Evolutionary conservation across 2,329 filamentous ascomycete genomes (phyloP).

Genomic region (Basipetospora sp.): DNA sequence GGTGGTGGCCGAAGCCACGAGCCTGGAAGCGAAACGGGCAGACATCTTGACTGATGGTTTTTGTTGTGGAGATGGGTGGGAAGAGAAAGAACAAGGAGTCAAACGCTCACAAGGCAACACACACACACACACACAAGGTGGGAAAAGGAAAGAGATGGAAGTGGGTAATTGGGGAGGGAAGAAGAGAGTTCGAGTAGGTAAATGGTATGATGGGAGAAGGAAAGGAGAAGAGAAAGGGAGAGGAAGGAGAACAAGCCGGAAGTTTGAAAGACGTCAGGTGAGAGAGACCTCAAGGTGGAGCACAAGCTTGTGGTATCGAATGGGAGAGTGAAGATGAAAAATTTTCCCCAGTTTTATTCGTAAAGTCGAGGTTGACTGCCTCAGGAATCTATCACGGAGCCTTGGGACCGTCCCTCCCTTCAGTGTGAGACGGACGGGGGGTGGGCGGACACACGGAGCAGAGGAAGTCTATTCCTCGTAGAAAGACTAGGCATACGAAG

Average conservation of each 20-base stretch:
- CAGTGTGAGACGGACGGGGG: too few relatives aligned
- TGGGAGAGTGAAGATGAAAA: too few relatives aligned
- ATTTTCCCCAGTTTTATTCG: too few relatives aligned
- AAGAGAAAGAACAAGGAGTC: slow-evolving; percentile 13
- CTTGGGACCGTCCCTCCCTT: too few relatives aligned
- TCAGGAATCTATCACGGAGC: too few relatives aligned
- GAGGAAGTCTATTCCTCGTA: too few relatives aligned
- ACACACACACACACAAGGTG: slow-evolving; percentile 4
- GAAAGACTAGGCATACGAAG: too few relatives aligned
- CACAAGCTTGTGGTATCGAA: too few relatives aligned
- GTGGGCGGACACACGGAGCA: too few relatives aligned
- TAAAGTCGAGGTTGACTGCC: too few relatives aligned
- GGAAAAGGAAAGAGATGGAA: slow-evolving; percentile 9
- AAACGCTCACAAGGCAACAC: slow-evolving; percentile 5
- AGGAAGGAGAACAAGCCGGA: slow-evolving; percentile 10
- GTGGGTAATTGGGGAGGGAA: slow-evolving; percentile 10
- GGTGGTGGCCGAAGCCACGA: slow-evolving; percentile 61
- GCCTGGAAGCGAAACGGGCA: slow-evolving; percentile 60
- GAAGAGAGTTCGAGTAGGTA: too few relatives aligned
- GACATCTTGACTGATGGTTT: slow-evolving; percentile 60
- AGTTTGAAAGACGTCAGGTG: slow-evolving; percentile 9
- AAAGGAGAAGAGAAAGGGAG: slow-evolving; percentile 7
- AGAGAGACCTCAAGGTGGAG: too few relatives aligned
- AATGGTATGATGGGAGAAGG: not conserved
- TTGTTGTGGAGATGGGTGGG: slow-evolving; percentile 20